phyloP scores from a whole-genome alignment of 805 yeast genomes.

The Pachysolen tannophilus region DNA sequence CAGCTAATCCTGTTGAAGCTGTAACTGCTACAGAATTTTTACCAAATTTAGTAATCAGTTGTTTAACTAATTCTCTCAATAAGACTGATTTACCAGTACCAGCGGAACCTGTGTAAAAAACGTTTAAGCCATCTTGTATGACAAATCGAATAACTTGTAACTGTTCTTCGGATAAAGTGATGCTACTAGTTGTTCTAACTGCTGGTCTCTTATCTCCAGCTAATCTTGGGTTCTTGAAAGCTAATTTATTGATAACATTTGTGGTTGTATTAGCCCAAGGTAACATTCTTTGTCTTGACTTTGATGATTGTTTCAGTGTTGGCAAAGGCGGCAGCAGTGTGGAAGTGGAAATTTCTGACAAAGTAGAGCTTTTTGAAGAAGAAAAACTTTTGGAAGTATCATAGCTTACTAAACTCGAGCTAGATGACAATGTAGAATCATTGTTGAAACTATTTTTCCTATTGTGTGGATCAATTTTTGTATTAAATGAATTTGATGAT shows the following conservation, averaged over 20 bases:
- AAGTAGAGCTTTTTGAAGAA: not conserved
- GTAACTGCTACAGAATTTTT: constrained; percentile 66
- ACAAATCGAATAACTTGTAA: constrained; percentile 39
- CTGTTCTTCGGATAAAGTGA: constrained; percentile 30
- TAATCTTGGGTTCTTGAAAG: constrained; percentile 7
- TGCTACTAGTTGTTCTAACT: not conserved
- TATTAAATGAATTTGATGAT: not conserved
- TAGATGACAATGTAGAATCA: not conserved
- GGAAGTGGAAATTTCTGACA: not conserved
- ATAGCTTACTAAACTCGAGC: too few species aligned
- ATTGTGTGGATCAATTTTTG: not conserved
- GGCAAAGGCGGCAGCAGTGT: not conserved
- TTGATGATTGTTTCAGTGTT: not conserved
- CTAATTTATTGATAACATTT: constrained; percentile 1
- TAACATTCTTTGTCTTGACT: not conserved
- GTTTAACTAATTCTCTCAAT: constrained; percentile 53
- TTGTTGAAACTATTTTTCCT: not conserved
- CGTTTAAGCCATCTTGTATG: constrained; percentile 39
- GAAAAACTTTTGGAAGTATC: not conserved
- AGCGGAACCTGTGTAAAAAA: constrained; percentile 93
- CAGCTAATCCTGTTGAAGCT: constrained; percentile 96
- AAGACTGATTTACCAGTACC: constrained; percentile 96
- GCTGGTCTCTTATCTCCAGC: not conserved
- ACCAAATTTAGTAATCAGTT: constrained; percentile 36
- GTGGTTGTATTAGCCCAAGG: constrained; percentile 5